Conservation (phyloP, 805 yeast genomes). For the Wickerhamomyces tratensis region DNA sequence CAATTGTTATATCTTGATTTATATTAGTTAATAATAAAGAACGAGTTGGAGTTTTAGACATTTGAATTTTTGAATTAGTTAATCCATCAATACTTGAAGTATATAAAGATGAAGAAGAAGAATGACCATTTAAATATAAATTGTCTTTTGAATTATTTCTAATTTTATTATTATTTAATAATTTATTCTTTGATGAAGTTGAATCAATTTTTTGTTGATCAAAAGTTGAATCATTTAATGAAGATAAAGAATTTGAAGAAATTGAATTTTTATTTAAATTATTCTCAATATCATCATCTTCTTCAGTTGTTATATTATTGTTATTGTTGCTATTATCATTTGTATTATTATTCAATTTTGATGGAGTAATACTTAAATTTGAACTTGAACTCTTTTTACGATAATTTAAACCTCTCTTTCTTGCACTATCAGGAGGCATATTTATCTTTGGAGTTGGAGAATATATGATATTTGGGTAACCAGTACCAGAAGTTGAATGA, state of each 20-base stretch:
- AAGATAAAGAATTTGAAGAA: constrained; percentile 1
- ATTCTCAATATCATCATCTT: background rate
- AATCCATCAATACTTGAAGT: too few species aligned
- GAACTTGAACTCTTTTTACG: background rate
- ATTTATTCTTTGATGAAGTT: too few species aligned
- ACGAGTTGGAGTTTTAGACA: constrained; percentile 15
- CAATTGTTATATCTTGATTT: constrained; percentile 8
- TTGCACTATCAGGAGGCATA: constrained; percentile 10
- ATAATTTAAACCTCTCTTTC: constrained; percentile 4
- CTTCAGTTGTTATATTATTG: too few species aligned
- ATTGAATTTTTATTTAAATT: background rate
- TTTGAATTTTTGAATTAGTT: constrained; percentile 4
- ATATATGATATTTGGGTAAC: constrained; percentile 3
- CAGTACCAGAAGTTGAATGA: constrained; percentile 3
- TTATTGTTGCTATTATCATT: background rate
- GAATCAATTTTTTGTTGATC: background rate
- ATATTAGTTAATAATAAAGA: constrained; percentile 15
- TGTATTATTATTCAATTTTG: background rate
- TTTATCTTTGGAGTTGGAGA: constrained; percentile 14
- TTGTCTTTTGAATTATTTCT: too few species aligned
- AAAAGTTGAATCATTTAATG: constrained; percentile 1
- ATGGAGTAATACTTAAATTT: background rate
- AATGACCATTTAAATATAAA: background rate
- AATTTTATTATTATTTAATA: too few species aligned
- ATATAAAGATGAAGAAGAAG: constrained; percentile 1